phyloP scores from a whole-genome alignment of 73 alveolate species.

The Blepharisma japonicum region DNA sequence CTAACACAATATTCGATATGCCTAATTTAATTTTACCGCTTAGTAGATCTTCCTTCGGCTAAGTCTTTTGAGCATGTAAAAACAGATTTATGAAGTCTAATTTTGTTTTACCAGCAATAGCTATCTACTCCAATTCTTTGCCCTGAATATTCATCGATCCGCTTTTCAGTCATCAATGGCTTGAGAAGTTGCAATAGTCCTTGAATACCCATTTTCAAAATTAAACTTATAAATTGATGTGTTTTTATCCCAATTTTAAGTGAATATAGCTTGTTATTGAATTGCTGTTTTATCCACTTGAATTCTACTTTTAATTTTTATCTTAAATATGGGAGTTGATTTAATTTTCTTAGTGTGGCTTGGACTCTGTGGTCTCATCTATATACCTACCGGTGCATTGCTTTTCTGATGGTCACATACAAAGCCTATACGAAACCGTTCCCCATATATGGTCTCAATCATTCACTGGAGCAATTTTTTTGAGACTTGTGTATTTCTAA shows the following conservation, averaged over 20 bases:
- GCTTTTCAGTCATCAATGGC: conserved; percentile 69
- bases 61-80: conserved; percentile 79
- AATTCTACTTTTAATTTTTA: no score
- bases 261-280: no score
- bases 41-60: conserved; percentile 63
- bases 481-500: not conserved
- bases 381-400: no score
- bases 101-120: conserved; percentile 80
- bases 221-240: no score
- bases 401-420: not conserved
- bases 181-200: conserved; percentile 73
- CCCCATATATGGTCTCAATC: conserved; percentile 1
- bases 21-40: conserved; percentile 37
- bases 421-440: conserved; percentile 13
- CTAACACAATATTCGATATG: conserved; percentile 73
- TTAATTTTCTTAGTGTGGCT: no score
- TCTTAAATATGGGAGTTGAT: no score
- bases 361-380: no score
- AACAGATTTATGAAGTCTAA: conserved; percentile 87
- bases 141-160: conserved; percentile 73
- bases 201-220: conserved; percentile 78
- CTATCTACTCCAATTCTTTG: conserved; percentile 88
- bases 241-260: no score
- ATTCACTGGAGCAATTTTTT: conserved; percentile 23
- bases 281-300: no score